phyloP scores from a whole-genome alignment of 495 filamentous ascomycete genomes.

The Penicillium pulvis region DNA sequence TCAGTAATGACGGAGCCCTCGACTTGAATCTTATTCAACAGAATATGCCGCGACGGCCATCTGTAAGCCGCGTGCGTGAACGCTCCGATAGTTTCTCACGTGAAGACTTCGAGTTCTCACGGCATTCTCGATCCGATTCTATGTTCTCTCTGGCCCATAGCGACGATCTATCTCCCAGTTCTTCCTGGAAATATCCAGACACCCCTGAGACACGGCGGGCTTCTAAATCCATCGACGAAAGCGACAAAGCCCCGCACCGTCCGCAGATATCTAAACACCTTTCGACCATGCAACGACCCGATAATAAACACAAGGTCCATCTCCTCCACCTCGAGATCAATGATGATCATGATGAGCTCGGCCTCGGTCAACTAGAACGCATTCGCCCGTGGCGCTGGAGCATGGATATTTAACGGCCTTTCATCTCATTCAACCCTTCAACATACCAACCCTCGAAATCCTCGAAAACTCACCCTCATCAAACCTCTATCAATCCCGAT shows the following conservation, averaged over 20 bases:
- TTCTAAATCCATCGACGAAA: constrained; percentile 43
- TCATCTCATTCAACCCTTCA: background rate
- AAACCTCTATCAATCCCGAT: constrained; percentile 6
- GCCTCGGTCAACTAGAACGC: constrained; percentile 40
- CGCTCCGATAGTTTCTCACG: constrained; percentile 21
- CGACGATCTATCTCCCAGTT: constrained; percentile 31
- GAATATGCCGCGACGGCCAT: constrained; percentile 24
- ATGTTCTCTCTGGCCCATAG: constrained; percentile 37
- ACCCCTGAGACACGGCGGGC: constrained; percentile 44
- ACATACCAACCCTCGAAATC: constrained; percentile 2
- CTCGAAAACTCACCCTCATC: constrained; percentile 5
- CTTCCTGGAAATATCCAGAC: constrained; percentile 40
- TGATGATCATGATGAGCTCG: constrained; percentile 40
- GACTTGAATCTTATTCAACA: constrained; percentile 12
- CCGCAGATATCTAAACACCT: constrained; percentile 40
- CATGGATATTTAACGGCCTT: constrained; percentile 45
- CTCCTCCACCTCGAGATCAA: constrained; percentile 47
- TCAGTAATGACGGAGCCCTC: constrained; percentile 13
- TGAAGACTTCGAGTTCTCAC: constrained; percentile 32
- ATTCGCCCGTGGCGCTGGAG: constrained; percentile 51
- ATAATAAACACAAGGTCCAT: constrained; percentile 40
- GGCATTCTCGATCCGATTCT: constrained; percentile 39
- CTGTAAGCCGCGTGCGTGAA: constrained; percentile 23
- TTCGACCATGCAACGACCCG: constrained; percentile 31
- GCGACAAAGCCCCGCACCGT: constrained; percentile 26